These are phyloP conservation scores for Medicago ruthenica DNA, from an alignment of 306 rosid species.

Conservation along the genomic window DNA sequence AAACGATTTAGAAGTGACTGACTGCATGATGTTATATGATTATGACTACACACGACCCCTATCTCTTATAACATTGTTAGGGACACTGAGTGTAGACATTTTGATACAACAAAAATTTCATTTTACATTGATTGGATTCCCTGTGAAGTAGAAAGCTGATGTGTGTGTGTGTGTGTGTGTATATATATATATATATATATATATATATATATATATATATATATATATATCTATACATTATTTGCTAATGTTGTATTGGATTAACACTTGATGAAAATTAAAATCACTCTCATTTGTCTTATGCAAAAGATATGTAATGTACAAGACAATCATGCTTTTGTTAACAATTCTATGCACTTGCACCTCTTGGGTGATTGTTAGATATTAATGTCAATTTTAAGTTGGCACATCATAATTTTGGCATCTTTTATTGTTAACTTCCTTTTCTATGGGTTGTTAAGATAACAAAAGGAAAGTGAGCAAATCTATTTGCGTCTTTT, in stretches of 20 bases:
- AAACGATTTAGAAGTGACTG: neutral
- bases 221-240: neutral
- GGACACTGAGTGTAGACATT: no score
- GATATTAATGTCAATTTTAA: constrained; percentile 43
- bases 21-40: neutral
- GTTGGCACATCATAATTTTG: constrained; percentile 42
- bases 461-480: constrained; percentile 30
- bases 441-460: constrained; percentile 24
- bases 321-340: constrained; percentile 33
- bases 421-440: constrained; percentile 32
- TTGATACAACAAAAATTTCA: neutral
- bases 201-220: no score
- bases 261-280: constrained; percentile 11
- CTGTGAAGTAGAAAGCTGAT: constrained; percentile 19
- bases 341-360: constrained; percentile 43
- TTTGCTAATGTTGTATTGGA: constrained; percentile 26
- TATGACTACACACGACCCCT: no score
- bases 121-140: constrained; percentile 9
- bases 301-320: constrained; percentile 25
- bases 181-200: no score
- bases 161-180: no score
- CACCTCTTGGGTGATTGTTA: constrained; percentile 10
- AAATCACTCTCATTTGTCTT: constrained; percentile 28
- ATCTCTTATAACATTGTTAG: no score
- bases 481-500: constrained; percentile 30